Evolutionary conservation across 2,329 filamentous ascomycete genomes (phyloP).

Genomic region (Albophoma yamanashiensis): DNA sequence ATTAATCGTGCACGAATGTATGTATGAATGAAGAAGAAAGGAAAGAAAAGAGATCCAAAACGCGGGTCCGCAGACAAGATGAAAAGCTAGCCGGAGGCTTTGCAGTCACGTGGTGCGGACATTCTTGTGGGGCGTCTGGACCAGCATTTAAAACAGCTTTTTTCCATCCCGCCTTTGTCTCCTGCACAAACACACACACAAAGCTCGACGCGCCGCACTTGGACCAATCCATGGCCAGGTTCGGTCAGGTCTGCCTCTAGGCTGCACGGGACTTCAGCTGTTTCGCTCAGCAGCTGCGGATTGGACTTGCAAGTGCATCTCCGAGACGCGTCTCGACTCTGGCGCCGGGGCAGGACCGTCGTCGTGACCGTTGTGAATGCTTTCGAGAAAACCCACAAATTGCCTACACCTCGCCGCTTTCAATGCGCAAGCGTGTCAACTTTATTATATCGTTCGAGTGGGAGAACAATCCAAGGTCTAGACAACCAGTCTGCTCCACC

Average conservation of each 20-base stretch:
- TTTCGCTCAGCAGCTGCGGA: background rate
- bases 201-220: background rate
- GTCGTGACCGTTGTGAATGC: background rate
- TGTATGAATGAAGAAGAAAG: slow-evolving; percentile 29
- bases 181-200: background rate
- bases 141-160: background rate
- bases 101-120: background rate
- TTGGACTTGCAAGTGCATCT: slow-evolving; percentile 1
- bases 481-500: slow-evolving; percentile 60
- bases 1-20: slow-evolving; percentile 44
- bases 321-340: background rate
- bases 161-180: background rate
- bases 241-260: background rate
- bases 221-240: background rate
- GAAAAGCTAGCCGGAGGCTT: background rate
- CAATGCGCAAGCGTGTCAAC: slow-evolving; percentile 50
- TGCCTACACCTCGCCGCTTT: slow-evolving; percentile 51
- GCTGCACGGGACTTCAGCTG: background rate
- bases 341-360: background rate
- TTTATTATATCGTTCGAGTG: slow-evolving; percentile 48
- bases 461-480: slow-evolving; percentile 54
- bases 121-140: background rate
- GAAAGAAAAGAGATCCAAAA: slow-evolving; percentile 8
- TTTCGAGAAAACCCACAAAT: slow-evolving; percentile 34
- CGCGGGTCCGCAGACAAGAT: background rate